phyloP scores from a whole-genome alignment of 2,329 filamentous ascomycete species.

The Fusarium acutatum region DNA sequence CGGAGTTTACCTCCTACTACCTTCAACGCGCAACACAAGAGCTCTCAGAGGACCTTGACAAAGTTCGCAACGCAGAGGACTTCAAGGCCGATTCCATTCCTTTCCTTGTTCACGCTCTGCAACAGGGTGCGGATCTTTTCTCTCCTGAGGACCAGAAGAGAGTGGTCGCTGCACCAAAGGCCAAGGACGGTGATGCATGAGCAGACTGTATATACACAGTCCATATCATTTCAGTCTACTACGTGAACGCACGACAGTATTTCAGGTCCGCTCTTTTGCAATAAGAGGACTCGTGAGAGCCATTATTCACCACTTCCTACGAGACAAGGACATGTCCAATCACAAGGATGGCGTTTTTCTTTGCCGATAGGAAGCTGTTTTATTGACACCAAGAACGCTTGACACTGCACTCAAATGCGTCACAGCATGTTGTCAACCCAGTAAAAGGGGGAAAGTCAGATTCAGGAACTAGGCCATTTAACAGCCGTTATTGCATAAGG shows the following conservation, averaged over 20 bases:
- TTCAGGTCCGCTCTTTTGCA: background rate
- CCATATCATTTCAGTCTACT: background rate
- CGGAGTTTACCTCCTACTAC: conserved; percentile 71
- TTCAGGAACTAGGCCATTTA: background rate
- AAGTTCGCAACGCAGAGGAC: conserved; percentile 73
- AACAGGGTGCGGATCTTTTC: conserved; percentile 73
- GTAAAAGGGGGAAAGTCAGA: background rate
- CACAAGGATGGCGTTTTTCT: background rate
- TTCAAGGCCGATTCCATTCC: conserved; percentile 72
- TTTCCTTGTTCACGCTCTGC: conserved; percentile 72
- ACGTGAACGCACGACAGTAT: background rate
- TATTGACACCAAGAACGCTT: too few species aligned
- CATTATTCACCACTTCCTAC: background rate
- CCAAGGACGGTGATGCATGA: conserved; percentile 26
- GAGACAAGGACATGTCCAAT: background rate
- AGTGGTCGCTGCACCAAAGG: conserved; percentile 27
- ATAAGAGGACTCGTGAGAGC: background rate
- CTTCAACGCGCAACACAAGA: conserved; percentile 74
- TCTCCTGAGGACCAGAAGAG: conserved; percentile 51
- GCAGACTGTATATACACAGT: background rate
- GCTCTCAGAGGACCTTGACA: conserved; percentile 78
- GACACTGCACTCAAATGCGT: background rate
- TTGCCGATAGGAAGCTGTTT: background rate
- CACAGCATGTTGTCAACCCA: background rate
- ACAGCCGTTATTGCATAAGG: conserved; percentile 31